A percentile compares a stretch with the other conserved stretches of the same genome.
These are phyloP conservation scores for Penicillium griseofulvum DNA, from an alignment of 2,329 filamentous ascomycete genomes.

Conservation along the genomic window DNA sequence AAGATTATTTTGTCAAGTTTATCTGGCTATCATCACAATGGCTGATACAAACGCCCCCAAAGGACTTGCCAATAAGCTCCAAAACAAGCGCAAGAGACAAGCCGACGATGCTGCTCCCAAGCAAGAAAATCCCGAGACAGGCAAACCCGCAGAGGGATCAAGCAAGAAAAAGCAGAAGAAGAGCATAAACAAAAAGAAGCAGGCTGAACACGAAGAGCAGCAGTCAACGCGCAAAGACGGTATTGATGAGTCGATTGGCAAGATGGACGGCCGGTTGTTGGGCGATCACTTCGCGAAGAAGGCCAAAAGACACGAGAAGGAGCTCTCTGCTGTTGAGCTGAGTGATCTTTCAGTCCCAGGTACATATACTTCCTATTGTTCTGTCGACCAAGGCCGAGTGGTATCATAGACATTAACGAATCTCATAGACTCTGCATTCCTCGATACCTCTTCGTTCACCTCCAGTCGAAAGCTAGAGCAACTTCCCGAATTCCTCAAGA, in stretches of 20 bases:
- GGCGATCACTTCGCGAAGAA: conserved; percentile 83
- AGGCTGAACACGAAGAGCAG: conserved; percentile 27
- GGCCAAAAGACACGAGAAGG: conserved; percentile 71
- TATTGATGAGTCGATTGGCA: conserved; percentile 74
- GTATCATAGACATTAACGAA: neutral
- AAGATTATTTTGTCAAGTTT: neutral
- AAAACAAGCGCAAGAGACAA: conserved; percentile 44
- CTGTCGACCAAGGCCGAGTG: neutral
- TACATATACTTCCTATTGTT: conserved; percentile 39
- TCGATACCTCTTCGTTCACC: conserved; percentile 74
- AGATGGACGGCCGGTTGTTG: conserved; percentile 78
- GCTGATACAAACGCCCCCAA: conserved; percentile 20
- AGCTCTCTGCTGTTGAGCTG: conserved; percentile 79
- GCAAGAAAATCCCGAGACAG: conserved; percentile 23
- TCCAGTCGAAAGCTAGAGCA: conserved; percentile 67
- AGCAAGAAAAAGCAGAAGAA: conserved; percentile 37
- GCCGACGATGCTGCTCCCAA: conserved; percentile 26
- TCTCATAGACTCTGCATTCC: conserved; percentile 64
- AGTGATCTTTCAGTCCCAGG: conserved; percentile 78
- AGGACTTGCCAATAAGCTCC: conserved; percentile 33
- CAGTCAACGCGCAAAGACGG: conserved; percentile 57
- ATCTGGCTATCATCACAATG: conserved; percentile 14
- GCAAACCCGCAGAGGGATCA: conserved; percentile 24
- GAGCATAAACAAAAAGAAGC: conserved; percentile 25
- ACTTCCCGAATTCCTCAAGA: conserved; percentile 75